Evolutionary conservation across 495 filamentous ascomycete species (phyloP), one percentile per base, ranked within the genome.

Genomic region (Ascobolus immersus): DNA sequence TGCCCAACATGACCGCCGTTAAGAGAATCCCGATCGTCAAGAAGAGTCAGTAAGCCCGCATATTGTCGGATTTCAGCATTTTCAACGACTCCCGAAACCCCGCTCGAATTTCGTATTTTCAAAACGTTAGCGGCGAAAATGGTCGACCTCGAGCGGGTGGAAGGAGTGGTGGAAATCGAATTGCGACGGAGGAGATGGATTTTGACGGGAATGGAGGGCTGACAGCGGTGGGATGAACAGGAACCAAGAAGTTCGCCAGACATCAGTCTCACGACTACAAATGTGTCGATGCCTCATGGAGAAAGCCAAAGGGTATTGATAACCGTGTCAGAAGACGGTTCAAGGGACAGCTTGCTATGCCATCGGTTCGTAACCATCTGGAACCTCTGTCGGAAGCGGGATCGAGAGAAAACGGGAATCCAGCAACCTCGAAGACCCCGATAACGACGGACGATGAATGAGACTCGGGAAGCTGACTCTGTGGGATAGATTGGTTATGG

Each of bases 271-370:
- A 94, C 62, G 71, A 69, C 54, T 96, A 86, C 67, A 92, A 71
- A 62, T 71, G 80, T 52, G 69, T 93, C 37, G 67, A 64, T 52
- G 53, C 73, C 26, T 71, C 62, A 56, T 96, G 86, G 86, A 75
- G 86, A 62, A 96, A 96, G 69, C 86, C 86, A 34, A 96, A 93
- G 71, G 86, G 86, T 73, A 96, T 96, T 60, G 86, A 96, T 54
- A 86, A 82, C 57, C 45, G 51, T 38, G 54, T 55, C 25, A 51
- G 55, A 44, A 68, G 82, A 61, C 71, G 82, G 44, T 93, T 91
- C 65, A 81, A 82, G 70, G 76, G 82, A 49, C 74, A 73, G 59
- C 73, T 75, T 57, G 77, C 73, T 51, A 94, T 96, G 84, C 86
- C 86, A 58, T 89, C 80, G 65, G 84, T 94, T 77, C 58, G 79